Percentiles rank a stretch among this genome's conserved stretches.
These are phyloP conservation scores for Penicillium dipodomyicola DNA, from an alignment of 495 filamentous ascomycete species.

Conservation along the genomic window DNA sequence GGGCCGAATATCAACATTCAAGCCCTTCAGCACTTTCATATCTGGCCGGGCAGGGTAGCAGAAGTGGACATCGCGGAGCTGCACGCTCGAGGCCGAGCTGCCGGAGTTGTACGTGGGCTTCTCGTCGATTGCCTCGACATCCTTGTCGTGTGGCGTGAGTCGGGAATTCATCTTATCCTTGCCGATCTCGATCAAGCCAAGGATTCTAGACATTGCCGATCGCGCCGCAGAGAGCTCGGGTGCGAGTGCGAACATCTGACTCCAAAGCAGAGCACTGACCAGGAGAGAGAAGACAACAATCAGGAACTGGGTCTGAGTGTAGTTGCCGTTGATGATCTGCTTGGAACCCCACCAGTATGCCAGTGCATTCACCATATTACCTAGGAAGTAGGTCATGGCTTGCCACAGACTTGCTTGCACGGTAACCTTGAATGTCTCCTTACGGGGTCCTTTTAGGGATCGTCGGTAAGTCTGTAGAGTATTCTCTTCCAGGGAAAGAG, in stretches of 20 bases:
- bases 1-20: slow-evolving; percentile 51
- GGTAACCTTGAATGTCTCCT: slow-evolving; percentile 45
- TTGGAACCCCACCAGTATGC: slow-evolving; percentile 67
- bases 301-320: slow-evolving; percentile 57
- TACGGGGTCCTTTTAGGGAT: slow-evolving; percentile 37
- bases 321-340: slow-evolving; percentile 53
- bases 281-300: slow-evolving; percentile 58
- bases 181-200: slow-evolving; percentile 47
- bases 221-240: slow-evolving; percentile 55
- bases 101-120: slow-evolving; percentile 22
- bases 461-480: slow-evolving; percentile 36
- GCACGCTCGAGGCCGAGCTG: slow-evolving; percentile 40
- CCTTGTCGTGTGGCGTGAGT: neutral
- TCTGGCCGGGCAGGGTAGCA: slow-evolving; percentile 57
- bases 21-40: slow-evolving; percentile 47
- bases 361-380: slow-evolving; percentile 58
- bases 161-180: slow-evolving; percentile 30
- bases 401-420: slow-evolving; percentile 50
- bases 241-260: slow-evolving; percentile 62
- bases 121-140: slow-evolving; percentile 23
- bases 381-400: slow-evolving; percentile 49
- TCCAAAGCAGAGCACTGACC: slow-evolving; percentile 56
- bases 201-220: slow-evolving; percentile 41
- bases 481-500: slow-evolving; percentile 45
- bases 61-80: slow-evolving; percentile 54